phyloP scores from a whole-genome alignment of 257 asterid genomes.

The Solanum ahanhuiri region DNA sequence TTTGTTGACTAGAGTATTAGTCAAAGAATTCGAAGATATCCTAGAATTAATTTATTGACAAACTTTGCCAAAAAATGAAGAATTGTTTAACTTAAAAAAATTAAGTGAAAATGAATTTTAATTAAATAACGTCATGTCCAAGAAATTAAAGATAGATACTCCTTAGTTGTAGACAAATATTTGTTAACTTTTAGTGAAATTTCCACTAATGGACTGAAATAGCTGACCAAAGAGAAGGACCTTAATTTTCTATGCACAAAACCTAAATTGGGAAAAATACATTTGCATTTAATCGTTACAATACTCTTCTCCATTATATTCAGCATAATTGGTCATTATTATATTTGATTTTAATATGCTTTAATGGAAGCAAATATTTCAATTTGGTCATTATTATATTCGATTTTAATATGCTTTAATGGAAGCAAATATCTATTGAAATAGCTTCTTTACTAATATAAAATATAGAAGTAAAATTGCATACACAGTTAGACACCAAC shows the following conservation, averaged over 20 bases:
- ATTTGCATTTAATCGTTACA: neutral
- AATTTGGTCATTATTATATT: no score
- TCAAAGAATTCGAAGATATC: neutral
- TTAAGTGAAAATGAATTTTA: neutral
- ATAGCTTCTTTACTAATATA: no score
- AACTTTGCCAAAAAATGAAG: neutral
- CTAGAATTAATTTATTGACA: neutral
- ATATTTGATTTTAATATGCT: neutral
- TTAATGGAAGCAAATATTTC: no score
- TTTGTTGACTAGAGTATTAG: neutral
- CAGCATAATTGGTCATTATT: no score
- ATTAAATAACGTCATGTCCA: neutral
- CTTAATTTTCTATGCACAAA: neutral
- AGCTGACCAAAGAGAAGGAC: neutral
- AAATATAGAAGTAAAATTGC: no score
- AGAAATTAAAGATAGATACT: neutral
- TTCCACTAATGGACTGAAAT: neutral
- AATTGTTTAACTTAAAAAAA: neutral
- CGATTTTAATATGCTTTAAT: neutral
- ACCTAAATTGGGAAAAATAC: neutral
- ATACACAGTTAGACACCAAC: no score
- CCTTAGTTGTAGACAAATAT: neutral
- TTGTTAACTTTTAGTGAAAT: neutral
- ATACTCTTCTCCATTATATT: no score
- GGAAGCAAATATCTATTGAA: no score